A percentile compares a stretch with the other conserved stretches of the same genome.
Conservation (phyloP, 208 protist species). For the Leishmania mexicana region DNA sequence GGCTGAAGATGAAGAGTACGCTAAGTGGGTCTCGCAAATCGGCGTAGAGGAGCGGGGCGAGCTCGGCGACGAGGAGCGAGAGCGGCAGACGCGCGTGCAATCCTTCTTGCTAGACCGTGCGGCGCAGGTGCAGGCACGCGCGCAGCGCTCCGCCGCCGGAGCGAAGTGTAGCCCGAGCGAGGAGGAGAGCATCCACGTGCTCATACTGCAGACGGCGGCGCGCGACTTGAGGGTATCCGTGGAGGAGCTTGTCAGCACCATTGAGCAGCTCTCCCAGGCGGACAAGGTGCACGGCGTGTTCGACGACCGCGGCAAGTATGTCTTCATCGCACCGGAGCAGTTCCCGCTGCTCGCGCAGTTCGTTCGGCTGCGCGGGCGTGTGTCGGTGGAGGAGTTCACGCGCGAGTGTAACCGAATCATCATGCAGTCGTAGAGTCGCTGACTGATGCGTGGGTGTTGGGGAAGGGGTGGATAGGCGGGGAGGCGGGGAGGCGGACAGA, state of each 20-base stretch:
- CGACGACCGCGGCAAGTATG: constrained; percentile 84
- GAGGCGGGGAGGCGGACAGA: background rate
- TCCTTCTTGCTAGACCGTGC: constrained; percentile 40
- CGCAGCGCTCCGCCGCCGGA: background rate
- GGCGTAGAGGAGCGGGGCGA: constrained; percentile 73
- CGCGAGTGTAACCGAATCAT: constrained; percentile 76
- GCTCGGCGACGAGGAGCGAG: constrained; percentile 50
- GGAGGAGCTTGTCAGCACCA: constrained; percentile 54
- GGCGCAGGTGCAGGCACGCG: constrained; percentile 29
- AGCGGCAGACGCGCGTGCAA: constrained; percentile 36
- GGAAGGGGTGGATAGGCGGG: background rate
- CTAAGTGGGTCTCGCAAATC: constrained; percentile 63
- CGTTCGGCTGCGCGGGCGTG: constrained; percentile 57
- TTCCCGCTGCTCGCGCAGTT: constrained; percentile 61
- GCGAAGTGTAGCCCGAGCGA: background rate
- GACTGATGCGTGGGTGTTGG: background rate
- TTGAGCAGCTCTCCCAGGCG: constrained; percentile 58
- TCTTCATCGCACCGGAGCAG: constrained; percentile 61
- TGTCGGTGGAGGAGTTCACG: constrained; percentile 69
- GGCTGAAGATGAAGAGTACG: constrained; percentile 68
- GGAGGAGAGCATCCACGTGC: constrained; percentile 33
- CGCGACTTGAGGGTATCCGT: constrained; percentile 51
- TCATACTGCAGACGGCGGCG: constrained; percentile 69
- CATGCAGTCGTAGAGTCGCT: constrained; percentile 25
- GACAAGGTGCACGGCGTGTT: constrained; percentile 65